These are phyloP conservation scores for Ogataea corticis DNA, from an alignment of 805 yeast species.

Conservation along the genomic window DNA sequence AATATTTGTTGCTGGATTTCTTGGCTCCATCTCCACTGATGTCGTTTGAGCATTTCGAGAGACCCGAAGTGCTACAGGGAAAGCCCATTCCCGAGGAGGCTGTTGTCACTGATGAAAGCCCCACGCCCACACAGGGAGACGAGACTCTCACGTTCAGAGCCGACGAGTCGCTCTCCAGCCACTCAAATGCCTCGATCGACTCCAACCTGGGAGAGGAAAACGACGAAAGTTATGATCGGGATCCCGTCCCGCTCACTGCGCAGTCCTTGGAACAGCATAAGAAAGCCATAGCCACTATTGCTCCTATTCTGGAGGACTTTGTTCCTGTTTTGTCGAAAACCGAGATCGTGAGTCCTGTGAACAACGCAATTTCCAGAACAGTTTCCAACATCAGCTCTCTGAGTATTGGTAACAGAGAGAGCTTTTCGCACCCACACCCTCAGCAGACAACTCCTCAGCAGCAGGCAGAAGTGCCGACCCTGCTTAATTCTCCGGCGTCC, in stretches of 20 bases:
- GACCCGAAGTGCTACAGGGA: not conserved
- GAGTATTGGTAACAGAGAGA: constrained; percentile 25
- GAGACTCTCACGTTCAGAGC: not conserved
- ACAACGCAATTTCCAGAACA: constrained; percentile 34
- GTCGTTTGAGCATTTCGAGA: not conserved
- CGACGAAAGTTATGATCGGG: constrained; percentile 25
- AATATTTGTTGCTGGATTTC: too few species aligned
- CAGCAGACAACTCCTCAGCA: constrained; percentile 1
- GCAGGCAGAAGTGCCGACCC: not conserved
- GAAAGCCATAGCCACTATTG: constrained; percentile 75
- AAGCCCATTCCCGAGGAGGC: not conserved
- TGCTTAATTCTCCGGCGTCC: constrained; percentile 5
- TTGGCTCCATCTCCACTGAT: too few species aligned
- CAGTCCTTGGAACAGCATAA: constrained; percentile 38
- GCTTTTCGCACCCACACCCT: not conserved
- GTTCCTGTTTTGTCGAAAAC: constrained; percentile 64
- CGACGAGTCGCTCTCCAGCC: constrained; percentile 21
- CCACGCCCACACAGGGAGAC: not conserved
- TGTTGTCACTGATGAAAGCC: not conserved
- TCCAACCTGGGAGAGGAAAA: constrained; percentile 21
- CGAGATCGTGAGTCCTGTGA: constrained; percentile 36
- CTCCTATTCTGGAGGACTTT: constrained; percentile 71
- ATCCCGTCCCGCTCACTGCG: constrained; percentile 31
- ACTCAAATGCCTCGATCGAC: constrained; percentile 25
- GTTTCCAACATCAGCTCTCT: constrained; percentile 33